Conservation (phyloP, 176 grass and related monocot genomes). For the Rhynchospora tenuis region DNA sequence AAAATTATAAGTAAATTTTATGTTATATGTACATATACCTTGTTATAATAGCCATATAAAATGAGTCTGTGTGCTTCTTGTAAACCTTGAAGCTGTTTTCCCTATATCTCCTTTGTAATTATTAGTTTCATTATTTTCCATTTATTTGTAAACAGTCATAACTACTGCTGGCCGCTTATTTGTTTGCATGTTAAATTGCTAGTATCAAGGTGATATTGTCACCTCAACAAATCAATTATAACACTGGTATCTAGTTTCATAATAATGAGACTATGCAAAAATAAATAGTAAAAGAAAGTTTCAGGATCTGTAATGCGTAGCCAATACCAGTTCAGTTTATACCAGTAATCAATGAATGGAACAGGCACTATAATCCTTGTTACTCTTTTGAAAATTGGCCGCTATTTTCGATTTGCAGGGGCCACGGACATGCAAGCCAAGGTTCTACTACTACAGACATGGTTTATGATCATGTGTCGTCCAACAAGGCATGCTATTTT, state of each 20-base stretch:
- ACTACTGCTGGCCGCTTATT: background rate
- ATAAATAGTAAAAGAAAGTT: background rate
- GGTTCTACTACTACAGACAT: slow-evolving; percentile 29
- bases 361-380: background rate
- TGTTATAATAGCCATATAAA: background rate
- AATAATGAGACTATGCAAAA: background rate
- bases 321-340: background rate
- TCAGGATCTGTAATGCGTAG: background rate
- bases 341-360: background rate
- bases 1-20: background rate
- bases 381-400: background rate
- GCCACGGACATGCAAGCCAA: slow-evolving; percentile 29
- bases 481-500: slow-evolving; percentile 56
- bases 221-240: background rate
- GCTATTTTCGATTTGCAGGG: slow-evolving; percentile 40
- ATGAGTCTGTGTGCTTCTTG: background rate
- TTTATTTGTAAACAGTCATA: background rate
- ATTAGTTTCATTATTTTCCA: background rate
- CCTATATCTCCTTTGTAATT: background rate
- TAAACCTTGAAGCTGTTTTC: background rate
- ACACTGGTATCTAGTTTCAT: background rate
- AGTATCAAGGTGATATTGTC: background rate
- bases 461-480: slow-evolving; percentile 64
- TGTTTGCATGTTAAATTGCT: background rate
- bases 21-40: background rate